Evolutionary conservation across 441 rosid genomes (phyloP).

Genomic region (Francoa sonchifolia): DNA sequence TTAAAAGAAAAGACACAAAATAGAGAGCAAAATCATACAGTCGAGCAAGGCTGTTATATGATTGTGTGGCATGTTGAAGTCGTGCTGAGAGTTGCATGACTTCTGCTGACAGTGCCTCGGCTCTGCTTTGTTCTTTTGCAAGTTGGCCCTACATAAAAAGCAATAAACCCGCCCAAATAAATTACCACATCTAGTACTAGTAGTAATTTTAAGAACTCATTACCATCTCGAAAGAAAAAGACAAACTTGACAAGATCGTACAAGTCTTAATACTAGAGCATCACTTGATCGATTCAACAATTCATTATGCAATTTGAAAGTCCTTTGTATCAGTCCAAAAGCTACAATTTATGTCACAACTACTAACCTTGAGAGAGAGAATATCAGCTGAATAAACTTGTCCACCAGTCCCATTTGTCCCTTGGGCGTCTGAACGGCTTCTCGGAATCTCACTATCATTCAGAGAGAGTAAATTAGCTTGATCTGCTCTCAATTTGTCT

Average conservation of each 20-base stretch:
- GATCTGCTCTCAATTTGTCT: constrained; percentile 64
- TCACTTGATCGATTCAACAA: no score
- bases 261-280: no score
- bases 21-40: constrained; percentile 31
- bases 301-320: no score
- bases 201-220: no score
- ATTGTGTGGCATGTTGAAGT: constrained; percentile 74
- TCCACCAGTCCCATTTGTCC: constrained; percentile 22
- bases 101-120: constrained; percentile 73
- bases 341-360: no score
- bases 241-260: no score
- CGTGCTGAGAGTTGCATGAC: constrained; percentile 68
- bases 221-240: no score
- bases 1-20: neutral
- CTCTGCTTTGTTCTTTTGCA: constrained; percentile 73
- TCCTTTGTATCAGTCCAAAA: no score
- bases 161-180: no score
- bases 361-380: constrained; percentile 63
- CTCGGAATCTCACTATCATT: constrained; percentile 11
- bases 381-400: constrained; percentile 34
- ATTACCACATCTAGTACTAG: neutral
- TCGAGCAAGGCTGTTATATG: constrained; percentile 64
- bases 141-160: constrained; percentile 46
- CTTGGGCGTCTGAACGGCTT: constrained; percentile 17
- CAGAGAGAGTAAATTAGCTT: constrained; percentile 24